Evolutionary conservation across 2,329 filamentous ascomycete genomes (phyloP), one percentile per base, ranked within the genome.

Genomic region (Paraphaeosphaeria sporulosa): DNA sequence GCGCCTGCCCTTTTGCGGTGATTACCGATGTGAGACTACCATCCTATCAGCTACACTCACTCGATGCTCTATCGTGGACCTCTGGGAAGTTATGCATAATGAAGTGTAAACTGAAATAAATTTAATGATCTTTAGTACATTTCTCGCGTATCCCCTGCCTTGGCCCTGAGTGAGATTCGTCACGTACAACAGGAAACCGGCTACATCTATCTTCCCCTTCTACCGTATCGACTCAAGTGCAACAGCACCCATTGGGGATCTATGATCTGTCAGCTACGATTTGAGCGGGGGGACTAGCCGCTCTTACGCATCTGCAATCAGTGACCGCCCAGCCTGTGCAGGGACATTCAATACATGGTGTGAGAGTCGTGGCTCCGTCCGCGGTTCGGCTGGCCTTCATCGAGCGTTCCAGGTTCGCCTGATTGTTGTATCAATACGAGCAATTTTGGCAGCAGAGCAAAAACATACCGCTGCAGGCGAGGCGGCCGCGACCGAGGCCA

Each of bases 221-320:
- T 27, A n/a, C 27, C 30, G 13, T 13, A 21, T 21, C 44, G 27
- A 30, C 5, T 59, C 48, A 59, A 47, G 52, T 58, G 64, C 71
- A 73, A 60, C 72, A 75, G 61, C 72, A 75, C 12, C 72, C 71
- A 30, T 74, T 71, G 0, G 69, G 67, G 13, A 75, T 61, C 72
- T 74, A 12, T 10, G 32, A 13, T 19, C 17, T 40, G 46, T 67
- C 49, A 67, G 57, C 44, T 34, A 32, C 9, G 17, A 6, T 3
- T 3, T 27, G 19, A 10, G 23, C 10, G n/a, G 43, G 8, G 21
- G 30, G 25, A 3, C 2, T 4, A 3, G 21, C 3, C 27, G 21
- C 38, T 71, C 68, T 63, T 52, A 74, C 72, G 54, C 72, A 75
- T 61, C 42, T 67, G 61, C 72, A 75, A 30, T 13, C 61, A 58